These are phyloP conservation scores for Metschnikowia rubicola DNA, from an alignment of 805 yeast genomes.

Conservation along the genomic window DNA sequence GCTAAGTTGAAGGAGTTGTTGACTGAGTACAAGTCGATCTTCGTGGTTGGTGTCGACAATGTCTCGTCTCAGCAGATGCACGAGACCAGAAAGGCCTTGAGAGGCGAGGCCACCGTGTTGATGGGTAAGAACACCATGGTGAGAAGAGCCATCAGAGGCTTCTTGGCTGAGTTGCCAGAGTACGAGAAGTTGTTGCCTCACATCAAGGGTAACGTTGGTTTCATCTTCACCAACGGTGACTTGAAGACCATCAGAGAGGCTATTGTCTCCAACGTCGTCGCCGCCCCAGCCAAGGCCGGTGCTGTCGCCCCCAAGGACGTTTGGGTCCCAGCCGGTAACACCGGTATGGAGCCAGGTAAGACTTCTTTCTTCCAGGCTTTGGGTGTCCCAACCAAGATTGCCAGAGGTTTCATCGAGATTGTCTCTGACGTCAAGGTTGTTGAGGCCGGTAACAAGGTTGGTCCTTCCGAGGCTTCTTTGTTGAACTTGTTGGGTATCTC, in stretches of 20 bases:
- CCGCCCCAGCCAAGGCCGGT: constrained; percentile 99
- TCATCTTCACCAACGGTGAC: constrained; percentile 97
- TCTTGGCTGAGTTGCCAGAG: constrained; percentile 91
- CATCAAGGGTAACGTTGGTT: constrained; percentile 98
- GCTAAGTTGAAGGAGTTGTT: constrained; percentile 89
- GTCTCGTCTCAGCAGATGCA: constrained; percentile 99
- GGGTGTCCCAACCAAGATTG: constrained; percentile 99
- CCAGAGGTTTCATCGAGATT: constrained; percentile 99
- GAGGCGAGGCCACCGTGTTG: constrained; percentile 91
- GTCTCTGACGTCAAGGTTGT: constrained; percentile 96
- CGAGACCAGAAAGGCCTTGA: constrained; percentile 95
- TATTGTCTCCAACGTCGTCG: constrained; percentile 89
- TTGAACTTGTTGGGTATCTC: constrained; percentile 99
- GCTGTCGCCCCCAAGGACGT: constrained; percentile 98
- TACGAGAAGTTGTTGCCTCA: constrained; percentile 91
- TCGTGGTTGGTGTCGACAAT: constrained; percentile 99
- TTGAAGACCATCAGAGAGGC: constrained; percentile 88
- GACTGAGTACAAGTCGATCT: constrained; percentile 96
- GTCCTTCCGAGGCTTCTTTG: constrained; percentile 98
- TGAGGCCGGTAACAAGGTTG: constrained; percentile 81
- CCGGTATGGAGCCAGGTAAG: constrained; percentile 99
- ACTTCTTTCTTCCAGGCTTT: constrained; percentile 99
- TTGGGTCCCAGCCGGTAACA: constrained; percentile 98
- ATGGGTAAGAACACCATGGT: constrained; percentile 99
- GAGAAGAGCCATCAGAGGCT: constrained; percentile 98